These are phyloP conservation scores for Cryptococcus neoformans DNA, from an alignment of 1,284 basidiomycete genomes.

Conservation along the genomic window DNA sequence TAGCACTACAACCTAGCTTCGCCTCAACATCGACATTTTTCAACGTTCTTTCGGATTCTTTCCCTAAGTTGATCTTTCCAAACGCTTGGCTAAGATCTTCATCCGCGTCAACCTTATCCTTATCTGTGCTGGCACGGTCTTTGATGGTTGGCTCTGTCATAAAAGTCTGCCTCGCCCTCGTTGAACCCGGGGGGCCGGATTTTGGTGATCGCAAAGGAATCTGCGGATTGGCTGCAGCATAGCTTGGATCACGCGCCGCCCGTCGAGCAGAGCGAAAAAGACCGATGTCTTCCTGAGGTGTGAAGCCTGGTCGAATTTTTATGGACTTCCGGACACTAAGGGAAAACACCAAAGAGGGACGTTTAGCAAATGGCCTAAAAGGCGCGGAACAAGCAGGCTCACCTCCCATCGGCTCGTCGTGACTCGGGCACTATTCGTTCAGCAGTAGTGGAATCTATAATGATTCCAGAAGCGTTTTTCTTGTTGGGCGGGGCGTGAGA, in stretches of 20 bases:
- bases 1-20: no score
- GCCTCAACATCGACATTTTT: no score
- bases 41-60: neutral
- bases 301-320: conserved; percentile 89
- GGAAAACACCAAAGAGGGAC: neutral
- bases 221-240: conserved; percentile 37
- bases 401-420: conserved; percentile 81
- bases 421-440: conserved; percentile 86
- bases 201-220: conserved; percentile 42
- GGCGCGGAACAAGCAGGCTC: conserved; percentile 47
- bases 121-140: conserved; percentile 25
- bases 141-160: conserved; percentile 27
- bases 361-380: neutral
- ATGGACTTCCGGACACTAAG: conserved; percentile 79
- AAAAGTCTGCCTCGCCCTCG: conserved; percentile 70
- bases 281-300: conserved; percentile 87
- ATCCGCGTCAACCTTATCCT: conserved; percentile 26
- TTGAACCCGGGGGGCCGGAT: neutral
- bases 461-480: conserved; percentile 71
- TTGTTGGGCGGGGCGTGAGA: conserved; percentile 57
- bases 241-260: conserved; percentile 58
- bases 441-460: conserved; percentile 74
- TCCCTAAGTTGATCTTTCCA: conserved; percentile 13
- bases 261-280: conserved; percentile 76
- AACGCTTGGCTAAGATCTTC: conserved; percentile 27